Base-by-base conservation (phyloP, 2,329 filamentous ascomycete species). In the Paramyrothecium sp. region DNA sequence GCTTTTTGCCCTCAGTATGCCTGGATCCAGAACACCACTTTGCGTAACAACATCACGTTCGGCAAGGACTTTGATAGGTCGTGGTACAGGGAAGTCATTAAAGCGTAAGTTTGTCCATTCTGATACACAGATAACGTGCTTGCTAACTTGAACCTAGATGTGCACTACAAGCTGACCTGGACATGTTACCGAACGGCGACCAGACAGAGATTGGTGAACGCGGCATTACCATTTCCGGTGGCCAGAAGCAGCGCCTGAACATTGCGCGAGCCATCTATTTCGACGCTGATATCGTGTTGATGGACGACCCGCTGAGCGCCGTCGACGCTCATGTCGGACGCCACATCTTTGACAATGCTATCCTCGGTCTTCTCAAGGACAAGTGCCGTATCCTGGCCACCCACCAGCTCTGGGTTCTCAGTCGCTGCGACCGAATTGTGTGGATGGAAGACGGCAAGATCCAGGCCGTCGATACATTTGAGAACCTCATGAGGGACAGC, bases 1-100 rank as follows among this genome's bases (percentile, higher is more conserved):
- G 91, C 94, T 0, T 97, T 97, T 67, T 98, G 95, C 63, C 94
- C 94, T 0, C 94, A 99, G 70, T 97, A 97, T 68, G 91, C 95
- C 0, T 99, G 95, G 95, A 97, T 99, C 52, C 94, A 98, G 69
- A 98, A 98, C 67, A 83, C 92, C 0, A 91, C 89, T 1, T 84
- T 98, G 3, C 87, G 86, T 60, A 86, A 97, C 34, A 99, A 99
- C 67, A 96, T 99, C 58, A 75, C 92, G 0, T 98, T 98, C 67
- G 94, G 94, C 12, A 94, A 92, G 64, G 83, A 86, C 0, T 84
- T 89, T 75, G 81, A 96, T 54, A 81, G 81, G 57, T 76, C 78
- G 3, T 97, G 94, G 93, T 96, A 97, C 68, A 82, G 89, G 49
- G 76, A 89, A 54, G 92, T 97, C n/a, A 81, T 97, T 33, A 84